Evolutionary conservation across 371 early-diverging fungal genomes (phyloP), one percentile per base, ranked within the genome.

Genomic region (Mucor indicus): DNA sequence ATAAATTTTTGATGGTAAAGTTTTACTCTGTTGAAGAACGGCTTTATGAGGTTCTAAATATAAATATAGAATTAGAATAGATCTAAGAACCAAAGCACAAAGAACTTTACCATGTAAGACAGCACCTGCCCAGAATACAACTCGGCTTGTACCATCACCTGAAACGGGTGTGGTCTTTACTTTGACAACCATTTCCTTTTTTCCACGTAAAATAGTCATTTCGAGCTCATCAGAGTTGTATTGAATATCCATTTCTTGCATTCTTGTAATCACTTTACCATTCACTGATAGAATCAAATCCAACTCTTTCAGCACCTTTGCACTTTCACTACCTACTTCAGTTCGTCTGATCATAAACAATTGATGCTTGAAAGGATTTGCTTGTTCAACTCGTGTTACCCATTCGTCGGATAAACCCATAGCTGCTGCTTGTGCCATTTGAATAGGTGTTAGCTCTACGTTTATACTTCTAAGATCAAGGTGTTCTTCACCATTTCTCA

Each of bases 331-430:
- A 4, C 78, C 85, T 1, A 81, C 79, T 55, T 89, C 90, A 24
- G 81, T 81, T 4, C 87, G 76, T 12, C 84, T 69, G 32, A 86
- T 67, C 73, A 90, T 73, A 50, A 90, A 89, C 29, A 90, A 58
- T 48, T 87, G 89, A 17, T 86, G 84, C 22, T 80, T 66, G 9
- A 78, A 59, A n/a, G 80, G 73, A 43, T 85, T 86, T n/a, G 87
- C 84, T 21, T 77, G 73, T 58, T 91, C 87, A 2, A 90, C 84
- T 42, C 74, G 69, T 21, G 54, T 54, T 29, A 90, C 79, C 91
- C 91, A 91, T 9, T 72, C 80, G 35, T 87, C 84, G 0, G 81
- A 67, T 16, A 91, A 55, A 9, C 90, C 93, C 89, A 91, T 87
- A 25, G 87, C 79, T 12, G 85, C 75, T 0, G 88, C 86, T 55